Percentiles rank a stretch among this genome's conserved stretches.
phyloP scores from a whole-genome alignment of 148 eudicot genomes.

The Gaultheria prostrata region DNA sequence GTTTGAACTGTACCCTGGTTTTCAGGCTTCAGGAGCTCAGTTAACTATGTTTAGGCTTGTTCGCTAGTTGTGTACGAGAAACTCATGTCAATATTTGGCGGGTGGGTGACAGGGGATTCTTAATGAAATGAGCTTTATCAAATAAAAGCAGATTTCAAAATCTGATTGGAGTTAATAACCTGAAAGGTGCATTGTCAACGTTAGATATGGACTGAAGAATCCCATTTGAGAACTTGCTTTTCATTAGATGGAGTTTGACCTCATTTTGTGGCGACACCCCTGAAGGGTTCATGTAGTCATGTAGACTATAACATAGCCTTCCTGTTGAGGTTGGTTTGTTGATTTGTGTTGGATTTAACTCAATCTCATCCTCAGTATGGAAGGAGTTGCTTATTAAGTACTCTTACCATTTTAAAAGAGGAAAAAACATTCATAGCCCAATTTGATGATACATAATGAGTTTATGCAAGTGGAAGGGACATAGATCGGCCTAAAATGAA shows the following conservation, averaged over 20 bases:
- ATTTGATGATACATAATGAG: background rate
- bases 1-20: no score
- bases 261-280: background rate
- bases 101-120: background rate
- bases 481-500: background rate
- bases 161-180: background rate
- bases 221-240: background rate
- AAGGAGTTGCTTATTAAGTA: background rate
- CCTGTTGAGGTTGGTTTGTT: background rate
- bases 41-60: background rate
- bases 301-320: background rate
- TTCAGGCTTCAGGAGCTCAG: background rate
- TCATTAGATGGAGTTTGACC: background rate
- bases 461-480: background rate
- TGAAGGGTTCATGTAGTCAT: background rate
- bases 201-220: background rate
- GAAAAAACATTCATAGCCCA: background rate
- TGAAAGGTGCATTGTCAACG: background rate
- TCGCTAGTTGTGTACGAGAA: background rate
- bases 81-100: background rate
- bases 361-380: background rate
- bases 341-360: background rate
- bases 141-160: background rate
- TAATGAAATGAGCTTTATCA: background rate
- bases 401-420: background rate